Conservation (phyloP, 768 basidiomycete species). For the Lentinus brumalis region DNA sequence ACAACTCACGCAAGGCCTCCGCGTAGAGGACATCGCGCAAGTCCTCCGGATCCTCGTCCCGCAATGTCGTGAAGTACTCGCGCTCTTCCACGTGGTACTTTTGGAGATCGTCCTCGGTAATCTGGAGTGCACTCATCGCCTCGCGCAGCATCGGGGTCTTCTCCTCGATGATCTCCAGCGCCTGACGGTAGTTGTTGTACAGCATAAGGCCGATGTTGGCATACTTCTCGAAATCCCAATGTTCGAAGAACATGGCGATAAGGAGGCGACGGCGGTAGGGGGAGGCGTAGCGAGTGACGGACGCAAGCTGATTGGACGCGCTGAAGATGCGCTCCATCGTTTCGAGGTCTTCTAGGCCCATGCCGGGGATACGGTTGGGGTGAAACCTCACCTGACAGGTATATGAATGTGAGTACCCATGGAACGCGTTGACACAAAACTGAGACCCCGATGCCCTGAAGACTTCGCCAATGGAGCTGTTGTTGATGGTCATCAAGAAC, state of each 20-base stretch:
- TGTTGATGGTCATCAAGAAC: conserved; percentile 12
- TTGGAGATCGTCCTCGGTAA: too few species aligned
- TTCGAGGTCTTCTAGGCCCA: conserved; percentile 37
- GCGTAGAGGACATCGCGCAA: too few species aligned
- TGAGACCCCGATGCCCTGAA: conserved; percentile 1
- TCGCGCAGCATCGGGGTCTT: too few species aligned
- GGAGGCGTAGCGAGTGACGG: conserved; percentile 31
- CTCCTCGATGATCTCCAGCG: conserved; percentile 27
- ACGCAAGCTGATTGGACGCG: conserved; percentile 24
- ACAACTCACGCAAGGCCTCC: too few species aligned
- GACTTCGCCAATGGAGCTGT: conserved; percentile 11
- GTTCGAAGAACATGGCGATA: conserved; percentile 35
- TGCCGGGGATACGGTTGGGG: conserved; percentile 31
- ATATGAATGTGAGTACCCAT: conserved; percentile 39
- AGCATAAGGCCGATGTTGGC: conserved; percentile 29
- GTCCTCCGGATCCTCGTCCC: too few species aligned
- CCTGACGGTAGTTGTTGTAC: conserved; percentile 34
- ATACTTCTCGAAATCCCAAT: conserved; percentile 41
- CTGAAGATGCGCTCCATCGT: conserved; percentile 24
- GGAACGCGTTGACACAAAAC: conserved; percentile 32
- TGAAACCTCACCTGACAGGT: conserved; percentile 36
- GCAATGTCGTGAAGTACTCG: too few species aligned
- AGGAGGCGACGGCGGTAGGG: conserved; percentile 30
- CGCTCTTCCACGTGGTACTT: too few species aligned
- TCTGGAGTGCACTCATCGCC: too few species aligned